These are phyloP conservation scores for Neocucurbitaria cava DNA, from an alignment of 2,329 filamentous ascomycete genomes.

Conservation along the genomic window DNA sequence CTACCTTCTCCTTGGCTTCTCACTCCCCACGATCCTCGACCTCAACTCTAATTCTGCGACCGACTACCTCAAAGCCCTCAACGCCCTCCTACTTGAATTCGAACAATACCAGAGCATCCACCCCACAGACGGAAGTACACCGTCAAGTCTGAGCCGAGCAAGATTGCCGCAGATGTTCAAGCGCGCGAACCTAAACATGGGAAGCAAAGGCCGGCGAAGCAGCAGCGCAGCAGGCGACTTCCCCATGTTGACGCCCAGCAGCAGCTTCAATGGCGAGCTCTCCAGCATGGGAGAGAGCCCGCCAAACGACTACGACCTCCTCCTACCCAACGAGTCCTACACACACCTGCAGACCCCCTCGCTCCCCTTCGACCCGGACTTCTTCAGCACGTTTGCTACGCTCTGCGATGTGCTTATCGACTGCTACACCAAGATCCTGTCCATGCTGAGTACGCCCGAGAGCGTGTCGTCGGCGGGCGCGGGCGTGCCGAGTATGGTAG, in stretches of 20 bases:
- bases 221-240: conserved; percentile 64
- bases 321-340: conserved; percentile 78
- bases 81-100: conserved; percentile 86
- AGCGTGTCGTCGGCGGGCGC: conserved; percentile 31
- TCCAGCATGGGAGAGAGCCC: conserved; percentile 40
- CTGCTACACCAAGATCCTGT: conserved; percentile 80
- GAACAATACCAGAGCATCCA: conserved; percentile 91
- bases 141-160: conserved; percentile 75
- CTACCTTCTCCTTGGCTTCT: conserved; percentile 90
- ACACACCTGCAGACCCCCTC: conserved; percentile 87
- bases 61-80: conserved; percentile 87
- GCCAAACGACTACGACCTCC: conserved; percentile 40
- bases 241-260: conserved; percentile 25
- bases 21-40: conserved; percentile 87
- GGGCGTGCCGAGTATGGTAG: conserved; percentile 57
- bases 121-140: conserved; percentile 73
- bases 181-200: conserved; percentile 45
- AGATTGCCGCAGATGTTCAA: conserved; percentile 68
- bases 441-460: conserved; percentile 75
- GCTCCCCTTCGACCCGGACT: conserved; percentile 95
- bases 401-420: conserved; percentile 95
- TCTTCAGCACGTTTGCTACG: conserved; percentile 94
- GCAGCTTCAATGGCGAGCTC: conserved; percentile 31
- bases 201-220: conserved; percentile 57
- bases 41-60: conserved; percentile 78